A percentile compares a stretch with the other conserved stretches of the same genome.
phyloP scores from a whole-genome alignment of 2,329 filamentous ascomycete species.

The Fusarium sp. region DNA sequence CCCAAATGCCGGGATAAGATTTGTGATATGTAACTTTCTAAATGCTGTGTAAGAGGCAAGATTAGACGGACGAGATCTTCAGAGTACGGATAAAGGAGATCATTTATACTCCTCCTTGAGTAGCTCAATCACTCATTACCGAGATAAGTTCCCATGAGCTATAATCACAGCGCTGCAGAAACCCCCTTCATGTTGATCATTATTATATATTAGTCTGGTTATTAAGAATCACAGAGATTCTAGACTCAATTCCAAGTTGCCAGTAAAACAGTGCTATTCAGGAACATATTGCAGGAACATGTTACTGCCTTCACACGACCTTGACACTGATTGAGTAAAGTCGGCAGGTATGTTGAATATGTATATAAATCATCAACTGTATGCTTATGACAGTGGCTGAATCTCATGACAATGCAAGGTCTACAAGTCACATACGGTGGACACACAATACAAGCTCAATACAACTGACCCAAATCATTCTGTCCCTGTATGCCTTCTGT shows the following conservation, averaged over 20 bases:
- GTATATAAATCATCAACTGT: background rate
- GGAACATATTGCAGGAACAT: too few species aligned
- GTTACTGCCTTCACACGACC: background rate
- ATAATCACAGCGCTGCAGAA: background rate
- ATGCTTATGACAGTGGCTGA: background rate
- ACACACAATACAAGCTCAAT: constrained; percentile 2
- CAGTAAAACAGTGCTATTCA: background rate
- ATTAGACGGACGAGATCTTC: background rate
- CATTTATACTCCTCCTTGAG: background rate
- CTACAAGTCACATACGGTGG: background rate
- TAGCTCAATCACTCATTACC: background rate
- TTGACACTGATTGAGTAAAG: background rate
- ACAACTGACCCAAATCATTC: background rate
- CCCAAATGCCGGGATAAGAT: background rate
- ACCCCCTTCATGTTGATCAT: background rate
- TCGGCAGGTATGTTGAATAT: background rate
- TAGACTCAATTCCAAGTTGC: background rate
- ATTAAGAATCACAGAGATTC: background rate
- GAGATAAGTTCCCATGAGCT: background rate
- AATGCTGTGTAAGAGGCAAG: background rate
- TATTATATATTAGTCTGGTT: background rate
- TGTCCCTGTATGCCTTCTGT: background rate
- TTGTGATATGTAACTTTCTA: constrained; percentile 1
- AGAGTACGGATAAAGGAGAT: background rate
- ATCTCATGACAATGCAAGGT: background rate